Evolutionary conservation across 148 eudicot genomes (phyloP), one percentile per base, ranked within the genome.

Genomic region (Rhododendron griersonianum): DNA sequence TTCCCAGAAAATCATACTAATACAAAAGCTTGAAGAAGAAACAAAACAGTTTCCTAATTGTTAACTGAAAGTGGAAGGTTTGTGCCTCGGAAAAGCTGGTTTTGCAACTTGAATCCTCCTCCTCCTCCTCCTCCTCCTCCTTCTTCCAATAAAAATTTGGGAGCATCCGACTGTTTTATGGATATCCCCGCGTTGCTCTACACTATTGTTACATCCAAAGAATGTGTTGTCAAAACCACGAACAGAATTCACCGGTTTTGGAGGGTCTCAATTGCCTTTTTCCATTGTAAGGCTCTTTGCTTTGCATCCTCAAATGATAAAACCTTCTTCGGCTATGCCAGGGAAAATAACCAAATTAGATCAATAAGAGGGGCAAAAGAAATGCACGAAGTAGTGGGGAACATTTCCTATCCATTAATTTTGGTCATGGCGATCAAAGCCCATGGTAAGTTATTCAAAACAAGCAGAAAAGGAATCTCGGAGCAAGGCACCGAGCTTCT

Each of bases 241-340:
- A 75, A 47, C 35, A 80, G 23, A 28, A 59, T 61, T 90, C 90
- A 96, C 87, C 91, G 95, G 85, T 92, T 93, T 82, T 97, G 99
- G 86, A 97, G 98, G 82, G 95, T 91, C 89, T 94, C 99, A 5
- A 97, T 94, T 51, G 98, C 95, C 90, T 95, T 95, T 87, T 97
- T 95, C 99, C 99, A 97, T 85, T 94, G 98, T 85, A 85, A 87
- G 7, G 98, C 98, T 92, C 99, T 89, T 86, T 97, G 98, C 86
- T 97, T 97, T 83, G 96, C 91, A 90, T 97, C 99, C 92, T 97
- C 99, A 86, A 97, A 97, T 33, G 95, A 87, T 88, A 95, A 83
- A 39, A 97, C 92, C 90, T 95, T 97, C 90, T 93, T 97, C 2
- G 96, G 99, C 99, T 97, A 98, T 83, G 61, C 48, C 81, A 85